phyloP scores from a whole-genome alignment of 2,329 filamentous ascomycete genomes.

The Diaporthe sp. region DNA sequence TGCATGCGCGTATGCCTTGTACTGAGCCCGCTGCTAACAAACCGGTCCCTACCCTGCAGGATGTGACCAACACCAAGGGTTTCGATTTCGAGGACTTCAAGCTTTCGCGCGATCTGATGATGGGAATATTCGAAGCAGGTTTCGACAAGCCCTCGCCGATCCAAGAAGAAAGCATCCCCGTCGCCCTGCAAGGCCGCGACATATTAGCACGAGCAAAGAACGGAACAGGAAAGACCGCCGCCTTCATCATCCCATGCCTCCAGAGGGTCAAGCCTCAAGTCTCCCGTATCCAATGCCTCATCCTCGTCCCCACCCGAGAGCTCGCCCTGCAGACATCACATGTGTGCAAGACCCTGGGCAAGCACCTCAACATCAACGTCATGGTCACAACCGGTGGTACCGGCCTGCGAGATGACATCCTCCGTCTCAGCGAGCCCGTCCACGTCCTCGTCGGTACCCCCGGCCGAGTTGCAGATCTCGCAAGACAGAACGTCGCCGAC shows the following conservation, averaged over 20 bases:
- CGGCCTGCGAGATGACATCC: slow-evolving; percentile 94
- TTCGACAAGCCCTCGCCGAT: slow-evolving; percentile 99
- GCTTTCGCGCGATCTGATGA: slow-evolving; percentile 93
- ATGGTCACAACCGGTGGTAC: slow-evolving; percentile 99
- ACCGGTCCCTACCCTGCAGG: slow-evolving; percentile 65
- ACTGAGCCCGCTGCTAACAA: slow-evolving; percentile 24
- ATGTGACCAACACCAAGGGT: slow-evolving; percentile 98
- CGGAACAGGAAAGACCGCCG: slow-evolving; percentile 97
- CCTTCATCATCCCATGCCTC: slow-evolving; percentile 95
- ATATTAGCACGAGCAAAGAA: slow-evolving; percentile 98
- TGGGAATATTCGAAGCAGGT: slow-evolving; percentile 99
- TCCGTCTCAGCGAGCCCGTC: slow-evolving; percentile 92
- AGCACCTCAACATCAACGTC: slow-evolving; percentile 96
- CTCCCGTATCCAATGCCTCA: slow-evolving; percentile 95
- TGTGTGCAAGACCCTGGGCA: slow-evolving; percentile 98
- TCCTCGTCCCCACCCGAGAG: slow-evolving; percentile 96
- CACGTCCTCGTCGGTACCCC: slow-evolving; percentile 98
- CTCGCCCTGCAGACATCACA: slow-evolving; percentile 98
- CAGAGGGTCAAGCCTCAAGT: slow-evolving; percentile 97
- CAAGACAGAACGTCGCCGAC: slow-evolving; percentile 96
- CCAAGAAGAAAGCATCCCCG: slow-evolving; percentile 98
- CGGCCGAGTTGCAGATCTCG: slow-evolving; percentile 94
- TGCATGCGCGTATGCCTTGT: not conserved
- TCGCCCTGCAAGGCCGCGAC: slow-evolving; percentile 93
- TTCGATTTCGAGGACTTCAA: slow-evolving; percentile 98